Base-by-base conservation (phyloP, 176 grass and related monocot genomes). In the Canna indica region DNA sequence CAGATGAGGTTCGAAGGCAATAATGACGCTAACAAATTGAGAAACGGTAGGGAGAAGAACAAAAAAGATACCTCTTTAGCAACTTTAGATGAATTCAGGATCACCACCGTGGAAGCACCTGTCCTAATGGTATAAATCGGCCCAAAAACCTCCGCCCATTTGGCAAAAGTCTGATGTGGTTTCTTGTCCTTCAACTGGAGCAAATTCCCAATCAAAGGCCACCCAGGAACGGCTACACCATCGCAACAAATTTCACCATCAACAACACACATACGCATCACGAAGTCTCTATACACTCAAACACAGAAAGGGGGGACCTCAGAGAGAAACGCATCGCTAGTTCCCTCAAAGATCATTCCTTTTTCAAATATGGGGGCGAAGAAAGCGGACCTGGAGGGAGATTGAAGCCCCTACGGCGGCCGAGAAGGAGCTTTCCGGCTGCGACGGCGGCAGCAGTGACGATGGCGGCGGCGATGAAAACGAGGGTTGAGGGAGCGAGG, bases 151-250 rank as follows among this genome's bases (percentile, higher is more conserved):
- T 92, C 77, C 15, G 86, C 80, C 93, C 88, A 92, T 73, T 83
- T 90, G 31, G 84, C 66, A 77, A 97, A 97, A 3, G 88, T 87
- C 34, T 73, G 70, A 41, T 92, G 81, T n/a, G 93, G 88, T 35
- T 90, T 97, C 69, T 90, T 97, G 59, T 92, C 88, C 79, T 92
- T 97, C 44, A 92, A 31, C 69, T 97, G 88, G 47, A 70, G 82
- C 73, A 97, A 57, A 78, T 97, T 97, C 32, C 93, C 93, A 78
- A 90, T 73, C 67, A 97, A 68, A 47, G 88, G 93, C 70, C 85
- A 72, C 50, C 88, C 93, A 82, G 86, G 86, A 65, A 97, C 84
- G 82, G 74, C 93, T 97, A 73, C 66, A 59, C 3, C 85, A 33
- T 4, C 61, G 61, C 78, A 22, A n/a, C n/a, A n/a, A n/a, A n/a